These are phyloP conservation scores for Chenopodium suecicum DNA, from an alignment of 148 eudicot species.

Conservation along the genomic window DNA sequence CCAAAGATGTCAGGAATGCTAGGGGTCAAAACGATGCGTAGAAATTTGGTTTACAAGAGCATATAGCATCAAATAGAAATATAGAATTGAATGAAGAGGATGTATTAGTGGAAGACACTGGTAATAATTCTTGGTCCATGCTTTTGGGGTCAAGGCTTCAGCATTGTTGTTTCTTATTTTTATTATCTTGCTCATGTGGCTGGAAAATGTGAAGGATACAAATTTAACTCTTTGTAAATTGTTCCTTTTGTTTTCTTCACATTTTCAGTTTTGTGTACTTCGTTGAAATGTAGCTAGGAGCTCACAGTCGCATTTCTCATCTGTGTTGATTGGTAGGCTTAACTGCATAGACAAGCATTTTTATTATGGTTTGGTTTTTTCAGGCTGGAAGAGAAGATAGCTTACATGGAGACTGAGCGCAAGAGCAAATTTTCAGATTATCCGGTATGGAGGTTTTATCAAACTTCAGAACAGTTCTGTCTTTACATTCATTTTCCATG, in stretches of 20 bases:
- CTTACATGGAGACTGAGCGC: conserved; percentile 59
- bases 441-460: conserved; percentile 39
- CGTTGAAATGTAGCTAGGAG: neutral
- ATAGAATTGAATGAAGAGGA: neutral
- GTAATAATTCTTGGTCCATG: neutral
- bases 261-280: too few relatives aligned
- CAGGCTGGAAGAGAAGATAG: conserved; percentile 78
- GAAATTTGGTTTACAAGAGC: neutral
- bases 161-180: neutral
- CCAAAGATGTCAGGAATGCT: neutral
- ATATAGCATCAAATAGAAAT: neutral
- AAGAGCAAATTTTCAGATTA: conserved; percentile 43
- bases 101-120: neutral
- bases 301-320: neutral
- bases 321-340: neutral
- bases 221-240: neutral
- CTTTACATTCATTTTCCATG: conserved; percentile 6
- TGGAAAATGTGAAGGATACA: neutral
- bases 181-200: neutral
- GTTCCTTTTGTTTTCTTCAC: neutral
- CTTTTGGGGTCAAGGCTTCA: neutral
- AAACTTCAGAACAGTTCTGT: neutral
- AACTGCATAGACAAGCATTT: neutral
- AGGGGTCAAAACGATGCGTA: neutral
- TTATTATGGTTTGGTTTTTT: neutral